Conservation (phyloP, 2,329 filamentous ascomycete genomes). For the Conoideocrella luteorostrata region DNA sequence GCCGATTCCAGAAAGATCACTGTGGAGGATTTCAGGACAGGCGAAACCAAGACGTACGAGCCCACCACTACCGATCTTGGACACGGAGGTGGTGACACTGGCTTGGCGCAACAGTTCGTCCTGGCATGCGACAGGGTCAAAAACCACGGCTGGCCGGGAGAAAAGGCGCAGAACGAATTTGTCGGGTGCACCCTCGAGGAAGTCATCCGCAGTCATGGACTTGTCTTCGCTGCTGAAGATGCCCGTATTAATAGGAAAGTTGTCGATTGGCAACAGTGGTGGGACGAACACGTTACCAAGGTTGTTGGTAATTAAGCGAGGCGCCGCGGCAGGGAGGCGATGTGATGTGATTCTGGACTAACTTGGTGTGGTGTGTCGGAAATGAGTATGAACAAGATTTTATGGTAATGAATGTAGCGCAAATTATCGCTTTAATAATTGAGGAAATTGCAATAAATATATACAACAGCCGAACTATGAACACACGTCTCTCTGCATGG, state of each 20-base stretch:
- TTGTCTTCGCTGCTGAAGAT: slow-evolving; percentile 92
- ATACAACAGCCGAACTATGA: no score
- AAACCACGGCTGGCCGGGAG: slow-evolving; percentile 57
- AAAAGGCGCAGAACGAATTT: slow-evolving; percentile 65
- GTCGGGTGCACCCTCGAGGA: slow-evolving; percentile 84
- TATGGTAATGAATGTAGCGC: no score
- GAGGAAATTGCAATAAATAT: no score
- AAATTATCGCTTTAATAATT: no score
- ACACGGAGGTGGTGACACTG: slow-evolving; percentile 34
- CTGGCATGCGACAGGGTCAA: slow-evolving; percentile 75
- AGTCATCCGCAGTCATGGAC: slow-evolving; percentile 78
- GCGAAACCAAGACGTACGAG: slow-evolving; percentile 22
- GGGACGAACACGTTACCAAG: slow-evolving; percentile 39
- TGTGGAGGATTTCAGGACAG: slow-evolving; percentile 53
- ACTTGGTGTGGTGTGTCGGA: no score
- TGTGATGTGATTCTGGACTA: no score
- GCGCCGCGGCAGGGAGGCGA: no score
- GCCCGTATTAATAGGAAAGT: slow-evolving; percentile 64
- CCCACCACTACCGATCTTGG: slow-evolving; percentile 29
- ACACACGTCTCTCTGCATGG: no score
- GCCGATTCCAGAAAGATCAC: slow-evolving; percentile 76
- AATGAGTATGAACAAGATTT: no score
- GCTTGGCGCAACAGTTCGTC: slow-evolving; percentile 76
- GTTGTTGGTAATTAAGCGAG: slow-evolving; percentile 1
- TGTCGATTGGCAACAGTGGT: slow-evolving; percentile 72